phyloP scores from a whole-genome alignment of 2,329 filamentous ascomycete genomes.

The Westerdykella aurantiaca region DNA sequence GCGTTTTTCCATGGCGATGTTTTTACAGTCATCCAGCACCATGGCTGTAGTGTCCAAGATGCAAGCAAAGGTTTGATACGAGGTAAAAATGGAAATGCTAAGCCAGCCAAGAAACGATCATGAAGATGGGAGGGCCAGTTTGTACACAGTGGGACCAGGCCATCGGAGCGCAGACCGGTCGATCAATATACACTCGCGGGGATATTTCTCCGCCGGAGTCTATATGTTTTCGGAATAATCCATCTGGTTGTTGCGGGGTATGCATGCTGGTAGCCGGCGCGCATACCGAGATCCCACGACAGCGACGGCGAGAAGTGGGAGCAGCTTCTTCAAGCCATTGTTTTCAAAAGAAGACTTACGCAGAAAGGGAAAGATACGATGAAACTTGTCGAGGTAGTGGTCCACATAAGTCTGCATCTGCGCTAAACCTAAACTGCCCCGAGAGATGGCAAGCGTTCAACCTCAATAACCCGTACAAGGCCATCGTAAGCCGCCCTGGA shows the following conservation, averaged over 20 bases:
- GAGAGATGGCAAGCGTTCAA: slow-evolving; percentile 4
- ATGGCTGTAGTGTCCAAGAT: neutral
- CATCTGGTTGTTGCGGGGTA: neutral
- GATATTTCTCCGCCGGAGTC: neutral
- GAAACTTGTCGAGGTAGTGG: slow-evolving; percentile 24
- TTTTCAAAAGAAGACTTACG: slow-evolving; percentile 15
- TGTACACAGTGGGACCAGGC: too few species aligned
- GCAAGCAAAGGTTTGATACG: too few species aligned
- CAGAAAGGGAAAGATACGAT: slow-evolving; percentile 25
- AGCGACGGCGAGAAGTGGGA: slow-evolving; percentile 22
- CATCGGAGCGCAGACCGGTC: too few species aligned
- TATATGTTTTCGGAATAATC: neutral
- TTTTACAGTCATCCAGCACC: slow-evolving; percentile 3
- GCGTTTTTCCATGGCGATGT: slow-evolving; percentile 2
- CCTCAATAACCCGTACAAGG: slow-evolving; percentile 3
- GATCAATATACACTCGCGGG: too few species aligned
- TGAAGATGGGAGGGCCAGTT: too few species aligned
- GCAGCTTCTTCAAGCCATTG: slow-evolving; percentile 7
- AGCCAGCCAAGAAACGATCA: too few species aligned
- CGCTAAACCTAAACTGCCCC: slow-evolving; percentile 3
- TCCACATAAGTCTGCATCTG: slow-evolving; percentile 17
- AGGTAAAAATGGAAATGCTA: too few species aligned
- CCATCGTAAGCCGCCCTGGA: slow-evolving; percentile 4
- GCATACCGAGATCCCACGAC: slow-evolving; percentile 23
- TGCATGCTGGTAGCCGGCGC: neutral